These are phyloP conservation scores for Tillandsia fasciculata DNA, from an alignment of 176 grass and related monocot species.

Conservation along the genomic window DNA sequence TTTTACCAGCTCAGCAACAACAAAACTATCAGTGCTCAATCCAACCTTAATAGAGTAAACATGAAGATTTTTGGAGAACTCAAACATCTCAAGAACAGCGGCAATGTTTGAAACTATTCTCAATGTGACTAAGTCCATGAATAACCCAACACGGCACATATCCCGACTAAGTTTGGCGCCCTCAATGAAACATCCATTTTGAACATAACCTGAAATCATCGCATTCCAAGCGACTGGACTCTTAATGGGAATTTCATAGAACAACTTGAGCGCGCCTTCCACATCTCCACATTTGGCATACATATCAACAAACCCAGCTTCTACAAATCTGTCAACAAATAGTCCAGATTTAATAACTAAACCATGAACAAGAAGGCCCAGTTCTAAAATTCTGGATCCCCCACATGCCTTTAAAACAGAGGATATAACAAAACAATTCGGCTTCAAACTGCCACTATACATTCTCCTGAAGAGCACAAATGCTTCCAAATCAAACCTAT, in stretches of 20 bases:
- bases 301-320: conserved; percentile 63
- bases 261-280: conserved; percentile 43
- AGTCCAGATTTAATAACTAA: conserved; percentile 49
- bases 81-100: conserved; percentile 46
- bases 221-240: conserved; percentile 74
- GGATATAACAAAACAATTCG: conserved; percentile 66
- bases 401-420: conserved; percentile 54
- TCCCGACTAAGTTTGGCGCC: conserved; percentile 40
- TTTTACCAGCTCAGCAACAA: conserved; percentile 69
- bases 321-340: conserved; percentile 61
- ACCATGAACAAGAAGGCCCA: conserved; percentile 67
- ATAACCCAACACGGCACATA: conserved; percentile 65
- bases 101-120: conserved; percentile 44
- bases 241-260: conserved; percentile 72
- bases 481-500: conserved; percentile 35
- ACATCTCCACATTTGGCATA: conserved; percentile 81
- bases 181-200: conserved; percentile 40
- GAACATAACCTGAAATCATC: conserved; percentile 61
- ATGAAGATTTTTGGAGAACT: conserved; percentile 58
- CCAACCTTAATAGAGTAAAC: conserved; percentile 72
- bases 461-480: conserved; percentile 44
- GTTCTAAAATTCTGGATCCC: conserved; percentile 39
- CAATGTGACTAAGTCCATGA: conserved; percentile 69
- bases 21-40: conserved; percentile 52
- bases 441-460: conserved; percentile 26